A percentile compares a stretch with the other conserved stretches of the same genome.
Evolutionary conservation across 192 early-diverging fungal species (phyloP).

Genomic region (Coemansia sp.): DNA sequence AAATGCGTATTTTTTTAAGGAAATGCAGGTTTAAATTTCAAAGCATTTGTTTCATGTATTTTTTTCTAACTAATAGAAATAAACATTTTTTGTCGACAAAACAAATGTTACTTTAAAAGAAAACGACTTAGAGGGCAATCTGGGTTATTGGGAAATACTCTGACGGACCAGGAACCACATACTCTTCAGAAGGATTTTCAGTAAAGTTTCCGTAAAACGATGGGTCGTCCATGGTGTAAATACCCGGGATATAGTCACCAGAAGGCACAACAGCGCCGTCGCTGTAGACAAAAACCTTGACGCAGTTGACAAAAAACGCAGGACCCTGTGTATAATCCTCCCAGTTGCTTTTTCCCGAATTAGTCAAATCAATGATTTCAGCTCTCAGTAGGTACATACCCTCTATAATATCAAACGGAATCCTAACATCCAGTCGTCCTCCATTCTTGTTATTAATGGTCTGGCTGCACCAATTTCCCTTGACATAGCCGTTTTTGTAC

Average conservation of each 20-base stretch:
- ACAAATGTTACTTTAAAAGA: not conserved
- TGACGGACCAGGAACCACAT: slow-evolving; percentile 3
- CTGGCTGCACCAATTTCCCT: not conserved
- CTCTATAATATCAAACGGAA: not conserved
- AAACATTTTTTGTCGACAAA: no score
- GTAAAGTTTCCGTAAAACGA: slow-evolving; percentile 6
- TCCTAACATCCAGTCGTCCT: not conserved
- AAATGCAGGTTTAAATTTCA: no score
- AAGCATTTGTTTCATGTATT: no score
- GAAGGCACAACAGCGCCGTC: not conserved
- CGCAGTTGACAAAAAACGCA: not conserved
- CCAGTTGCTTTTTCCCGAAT: not conserved
- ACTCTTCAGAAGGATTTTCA: not conserved
- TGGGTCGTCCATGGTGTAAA: not conserved
- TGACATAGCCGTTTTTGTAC: not conserved
- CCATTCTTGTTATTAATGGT: not conserved
- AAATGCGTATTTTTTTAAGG: no score
- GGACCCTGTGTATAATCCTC: slow-evolving; percentile 9
- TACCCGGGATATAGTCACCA: not conserved
- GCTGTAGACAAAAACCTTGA: not conserved
- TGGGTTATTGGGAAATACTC: not conserved
- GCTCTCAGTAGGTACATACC: slow-evolving; percentile 5
- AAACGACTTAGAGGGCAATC: not conserved
- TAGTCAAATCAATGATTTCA: slow-evolving; percentile 2
- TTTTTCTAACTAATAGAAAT: no score